Base-by-base conservation (phyloP, 441 rosid species). In the Raphanus hybrid region DNA sequence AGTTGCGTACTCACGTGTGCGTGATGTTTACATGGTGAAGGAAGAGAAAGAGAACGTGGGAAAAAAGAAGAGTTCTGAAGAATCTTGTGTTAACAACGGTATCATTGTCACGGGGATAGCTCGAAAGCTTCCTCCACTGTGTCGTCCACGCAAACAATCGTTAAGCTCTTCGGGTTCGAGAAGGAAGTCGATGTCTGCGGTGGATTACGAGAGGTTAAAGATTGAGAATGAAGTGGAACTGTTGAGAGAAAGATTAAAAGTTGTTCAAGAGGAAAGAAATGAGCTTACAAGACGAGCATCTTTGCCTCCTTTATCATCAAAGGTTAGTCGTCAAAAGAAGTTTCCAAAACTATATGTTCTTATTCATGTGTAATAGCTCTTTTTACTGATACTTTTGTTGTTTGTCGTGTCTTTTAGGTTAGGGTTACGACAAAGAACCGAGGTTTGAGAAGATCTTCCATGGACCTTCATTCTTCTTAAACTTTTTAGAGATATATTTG, bases 131-230 rank as follows among this genome's bases (percentile, higher is more conserved):
- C 90, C 89, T 67, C 86, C 80, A 3, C 26, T 80, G 20, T 81
- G 81, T 76, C 71, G 81, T 68, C 79, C 84, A 9, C 83, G 78
- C 5, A 71, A 78, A 8, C 84, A 84, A 55, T 58, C 80, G 37
- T 64, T 67, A 66, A 81, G 75, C 63, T 52, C 76, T 52, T 75
- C 87, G 57, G 84, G 78, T 81, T 75, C 86, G 0, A 84, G 90
- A 69, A 83, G 97, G 77, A 87, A 91, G 78, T 90, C 98, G 14
- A 90, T 90, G 92, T 90, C 98, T 69, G 87, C 88, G 23, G 84
- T 89, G 50, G 98, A 91, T 86, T 77, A 82, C 78, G 97, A 90
- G 83, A 87, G 88, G 83, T 74, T 83, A 16, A 93, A 88, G 84
- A 90, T 93, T 39, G 93, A 90, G 70, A 84, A 75, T 78, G 98